A percentile compares a stretch with the other conserved stretches of the same genome.
These are phyloP conservation scores for Chionographis japonica DNA, from an alignment of 106 monocot genomes.

Conservation along the genomic window DNA sequence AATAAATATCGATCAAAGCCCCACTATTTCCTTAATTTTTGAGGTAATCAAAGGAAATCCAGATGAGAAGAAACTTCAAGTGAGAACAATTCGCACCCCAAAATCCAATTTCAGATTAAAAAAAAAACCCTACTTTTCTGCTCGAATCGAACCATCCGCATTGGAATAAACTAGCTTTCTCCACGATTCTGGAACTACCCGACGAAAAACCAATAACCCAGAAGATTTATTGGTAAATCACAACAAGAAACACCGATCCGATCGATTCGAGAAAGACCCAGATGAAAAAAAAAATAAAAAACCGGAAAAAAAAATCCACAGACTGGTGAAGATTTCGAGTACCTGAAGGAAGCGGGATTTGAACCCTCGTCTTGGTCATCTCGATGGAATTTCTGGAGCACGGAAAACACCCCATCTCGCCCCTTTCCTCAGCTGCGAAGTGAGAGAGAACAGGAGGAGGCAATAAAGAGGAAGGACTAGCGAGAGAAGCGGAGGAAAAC, in stretches of 20 bases:
- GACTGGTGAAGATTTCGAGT: background rate
- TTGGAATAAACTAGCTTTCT: no score
- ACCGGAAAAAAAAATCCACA: background rate
- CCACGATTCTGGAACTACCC: background rate
- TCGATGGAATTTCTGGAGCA: slow-evolving; percentile 21
- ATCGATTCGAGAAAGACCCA: background rate
- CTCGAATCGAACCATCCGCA: no score
- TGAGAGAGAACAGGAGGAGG: no score
- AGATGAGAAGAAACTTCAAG: no score
- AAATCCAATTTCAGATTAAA: no score
- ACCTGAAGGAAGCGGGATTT: slow-evolving; percentile 23
- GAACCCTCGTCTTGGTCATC: slow-evolving; percentile 25
- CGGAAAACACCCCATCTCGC: slow-evolving; percentile 28
- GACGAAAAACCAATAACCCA: background rate
- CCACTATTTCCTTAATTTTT: no score
- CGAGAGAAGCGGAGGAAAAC: no score
- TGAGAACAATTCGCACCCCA: no score
- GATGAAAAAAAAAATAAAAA: background rate
- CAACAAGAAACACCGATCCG: background rate
- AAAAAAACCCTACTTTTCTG: no score
- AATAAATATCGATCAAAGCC: no score
- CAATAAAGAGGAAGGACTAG: no score
- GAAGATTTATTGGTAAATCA: background rate
- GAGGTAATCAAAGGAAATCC: no score
- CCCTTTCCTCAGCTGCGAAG: background rate